Evolutionary conservation across 768 basidiomycete species (phyloP).

Genomic region (Leucocoprinus leucothites): DNA sequence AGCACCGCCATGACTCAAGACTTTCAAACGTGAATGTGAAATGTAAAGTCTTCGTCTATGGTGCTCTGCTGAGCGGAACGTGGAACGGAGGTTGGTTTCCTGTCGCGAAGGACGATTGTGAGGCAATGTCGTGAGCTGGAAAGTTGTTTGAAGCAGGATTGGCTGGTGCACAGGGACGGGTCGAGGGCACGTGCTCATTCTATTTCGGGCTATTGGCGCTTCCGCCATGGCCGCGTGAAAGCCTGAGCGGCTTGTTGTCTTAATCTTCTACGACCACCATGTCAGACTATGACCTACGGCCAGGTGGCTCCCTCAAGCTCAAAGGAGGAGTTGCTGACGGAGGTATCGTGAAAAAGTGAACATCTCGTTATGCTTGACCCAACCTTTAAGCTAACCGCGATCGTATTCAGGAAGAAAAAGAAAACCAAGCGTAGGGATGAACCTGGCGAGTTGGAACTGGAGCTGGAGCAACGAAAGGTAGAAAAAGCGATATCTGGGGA

Average conservation of each 20-base stretch:
- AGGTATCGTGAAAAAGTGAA: conserved; percentile 81
- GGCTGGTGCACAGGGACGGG: not conserved
- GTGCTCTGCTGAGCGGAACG: not conserved
- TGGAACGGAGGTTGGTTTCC: not conserved
- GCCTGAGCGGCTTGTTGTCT: conserved; percentile 8
- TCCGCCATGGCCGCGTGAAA: no score
- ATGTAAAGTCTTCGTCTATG: not conserved
- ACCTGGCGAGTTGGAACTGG: conserved; percentile 37
- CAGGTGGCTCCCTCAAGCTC: conserved; percentile 86
- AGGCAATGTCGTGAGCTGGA: conserved; percentile 1
- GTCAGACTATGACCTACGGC: conserved; percentile 83
- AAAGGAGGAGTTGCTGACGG: conserved; percentile 81
- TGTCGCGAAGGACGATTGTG: not conserved
- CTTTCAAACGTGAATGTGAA: conserved; percentile 10
- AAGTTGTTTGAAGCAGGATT: not conserved
- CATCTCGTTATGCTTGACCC: not conserved
- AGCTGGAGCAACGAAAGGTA: conserved; percentile 42
- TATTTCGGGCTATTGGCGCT: conserved; percentile 3
- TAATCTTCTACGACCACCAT: conserved; percentile 36
- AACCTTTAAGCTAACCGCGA: not conserved
- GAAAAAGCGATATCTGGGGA: conserved; percentile 46
- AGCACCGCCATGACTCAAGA: conserved; percentile 64
- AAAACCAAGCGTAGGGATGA: conserved; percentile 64
- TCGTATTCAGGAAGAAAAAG: conserved; percentile 64
- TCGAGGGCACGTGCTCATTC: conserved; percentile 21